Evolutionary conservation across 2,329 filamentous ascomycete genomes (phyloP).

Genomic region (Dactylonectria estremocensis): DNA sequence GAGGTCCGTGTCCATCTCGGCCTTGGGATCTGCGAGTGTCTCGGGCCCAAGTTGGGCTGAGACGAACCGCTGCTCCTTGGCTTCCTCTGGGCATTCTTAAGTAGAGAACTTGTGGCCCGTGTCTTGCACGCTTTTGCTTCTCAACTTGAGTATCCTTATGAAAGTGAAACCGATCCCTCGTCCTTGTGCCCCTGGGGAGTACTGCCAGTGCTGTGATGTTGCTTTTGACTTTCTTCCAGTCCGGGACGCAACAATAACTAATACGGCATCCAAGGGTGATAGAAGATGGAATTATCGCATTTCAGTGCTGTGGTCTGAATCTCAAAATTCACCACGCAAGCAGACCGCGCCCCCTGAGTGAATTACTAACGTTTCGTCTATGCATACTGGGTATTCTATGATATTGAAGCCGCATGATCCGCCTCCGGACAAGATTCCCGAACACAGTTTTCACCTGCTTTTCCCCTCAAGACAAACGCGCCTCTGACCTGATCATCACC

Average conservation of each 20-base stretch:
- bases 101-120: conserved; percentile 4
- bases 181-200: not conserved
- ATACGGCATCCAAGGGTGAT: not conserved
- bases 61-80: not conserved
- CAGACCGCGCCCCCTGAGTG: not conserved
- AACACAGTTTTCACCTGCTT: not conserved
- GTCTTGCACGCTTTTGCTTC: not conserved
- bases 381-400: conserved; percentile 29
- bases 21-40: conserved; percentile 7
- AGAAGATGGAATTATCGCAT: not conserved
- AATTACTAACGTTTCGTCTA: conserved; percentile 14
- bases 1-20: conserved; percentile 1
- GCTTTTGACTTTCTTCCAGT: not conserved
- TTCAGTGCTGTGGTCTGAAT: not conserved
- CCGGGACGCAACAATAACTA: not conserved
- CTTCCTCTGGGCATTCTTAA: not conserved
- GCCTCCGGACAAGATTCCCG: not conserved
- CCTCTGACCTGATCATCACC: not conserved
- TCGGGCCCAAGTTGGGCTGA: conserved; percentile 14
- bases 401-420: not conserved
- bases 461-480: not conserved
- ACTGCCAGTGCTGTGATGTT: not conserved
- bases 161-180: not conserved
- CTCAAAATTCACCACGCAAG: not conserved
- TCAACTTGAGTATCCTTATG: not conserved